Percentiles rank a stretch among this genome's conserved stretches.
phyloP scores from a whole-genome alignment of 352 stramenopile genomes.

The Globisporangium splendens region DNA sequence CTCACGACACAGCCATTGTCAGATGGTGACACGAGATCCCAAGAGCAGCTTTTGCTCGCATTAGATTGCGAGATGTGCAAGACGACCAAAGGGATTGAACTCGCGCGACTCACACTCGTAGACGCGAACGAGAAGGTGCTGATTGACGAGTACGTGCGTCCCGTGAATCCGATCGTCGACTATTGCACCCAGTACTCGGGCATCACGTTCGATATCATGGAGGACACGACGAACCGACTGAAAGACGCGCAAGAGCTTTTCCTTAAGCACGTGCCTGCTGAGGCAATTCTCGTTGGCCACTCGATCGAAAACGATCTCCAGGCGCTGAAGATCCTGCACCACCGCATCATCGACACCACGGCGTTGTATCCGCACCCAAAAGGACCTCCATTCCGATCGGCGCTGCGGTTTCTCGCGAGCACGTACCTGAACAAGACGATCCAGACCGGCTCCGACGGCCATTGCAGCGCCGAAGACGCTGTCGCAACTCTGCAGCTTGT shows the following conservation, averaged over 20 bases:
- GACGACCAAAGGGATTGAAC: slow-evolving; percentile 83
- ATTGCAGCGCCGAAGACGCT: slow-evolving; percentile 83
- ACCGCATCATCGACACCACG: slow-evolving; percentile 76
- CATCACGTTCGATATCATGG: slow-evolving; percentile 81
- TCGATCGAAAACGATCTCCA: slow-evolving; percentile 86
- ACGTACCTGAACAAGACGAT: slow-evolving; percentile 72
- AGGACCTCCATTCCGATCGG: slow-evolving; percentile 71
- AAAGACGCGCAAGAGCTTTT: slow-evolving; percentile 67
- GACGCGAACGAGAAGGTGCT: slow-evolving; percentile 61
- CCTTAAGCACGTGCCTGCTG: slow-evolving; percentile 46
- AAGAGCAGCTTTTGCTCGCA: slow-evolving; percentile 57
- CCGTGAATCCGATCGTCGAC: slow-evolving; percentile 78
- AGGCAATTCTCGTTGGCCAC: slow-evolving; percentile 85
- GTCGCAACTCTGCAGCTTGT: slow-evolving; percentile 70
- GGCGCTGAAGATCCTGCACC: slow-evolving; percentile 66
- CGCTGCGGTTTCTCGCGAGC: slow-evolving; percentile 68
- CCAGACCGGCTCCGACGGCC: slow-evolving; percentile 63
- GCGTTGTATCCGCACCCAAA: slow-evolving; percentile 82
- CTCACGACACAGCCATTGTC: slow-evolving; percentile 35
- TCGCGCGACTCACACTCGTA: slow-evolving; percentile 70
- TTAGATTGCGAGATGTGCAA: slow-evolving; percentile 88
- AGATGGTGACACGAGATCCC: slow-evolving; percentile 23
- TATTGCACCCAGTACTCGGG: slow-evolving; percentile 87
- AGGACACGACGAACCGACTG: slow-evolving; percentile 53
- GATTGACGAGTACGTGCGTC: slow-evolving; percentile 82